These are phyloP conservation scores for Petunia secreta DNA, from an alignment of 257 asterid genomes.

Conservation along the genomic window DNA sequence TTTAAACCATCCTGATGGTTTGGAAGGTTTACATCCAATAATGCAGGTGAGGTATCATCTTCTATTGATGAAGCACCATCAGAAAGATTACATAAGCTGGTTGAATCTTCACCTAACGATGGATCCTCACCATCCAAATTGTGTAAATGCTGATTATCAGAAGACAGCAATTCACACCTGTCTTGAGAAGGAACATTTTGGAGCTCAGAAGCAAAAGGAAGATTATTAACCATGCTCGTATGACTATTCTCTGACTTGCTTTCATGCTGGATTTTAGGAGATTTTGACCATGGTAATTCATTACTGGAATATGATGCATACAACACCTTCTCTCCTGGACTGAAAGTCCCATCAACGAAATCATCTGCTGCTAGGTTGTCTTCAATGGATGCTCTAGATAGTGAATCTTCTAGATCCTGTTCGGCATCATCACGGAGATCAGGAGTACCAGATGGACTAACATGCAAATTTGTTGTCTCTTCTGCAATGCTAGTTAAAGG, in stretches of 20 bases:
- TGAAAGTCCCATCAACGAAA: slow-evolving; percentile 28
- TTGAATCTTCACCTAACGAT: slow-evolving; percentile 12
- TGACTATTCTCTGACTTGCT: slow-evolving; percentile 37
- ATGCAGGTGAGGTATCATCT: slow-evolving; percentile 33
- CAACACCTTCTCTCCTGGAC: slow-evolving; percentile 34
- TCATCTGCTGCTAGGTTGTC: slow-evolving; percentile 40
- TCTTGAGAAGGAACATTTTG: slow-evolving; percentile 27
- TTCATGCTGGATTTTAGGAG: slow-evolving; percentile 37
- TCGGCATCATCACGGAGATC: slow-evolving; percentile 35
- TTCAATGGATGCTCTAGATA: slow-evolving; percentile 38
- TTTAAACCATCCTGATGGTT: slow-evolving; percentile 22
- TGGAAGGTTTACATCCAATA: slow-evolving; percentile 33
- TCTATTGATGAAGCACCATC: slow-evolving; percentile 21
- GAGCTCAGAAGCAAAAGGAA: slow-evolving; percentile 26
- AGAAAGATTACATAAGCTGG: slow-evolving; percentile 26
- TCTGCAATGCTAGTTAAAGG: slow-evolving; percentile 29
- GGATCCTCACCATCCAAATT: slow-evolving; percentile 33
- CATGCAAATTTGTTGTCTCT: slow-evolving; percentile 35
- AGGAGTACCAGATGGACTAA: slow-evolving; percentile 35
- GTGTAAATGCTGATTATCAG: slow-evolving; percentile 30
- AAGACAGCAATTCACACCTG: slow-evolving; percentile 30
- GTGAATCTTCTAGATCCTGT: slow-evolving; percentile 43
- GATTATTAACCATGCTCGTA: slow-evolving; percentile 32
- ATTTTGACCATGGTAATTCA: slow-evolving; percentile 31
- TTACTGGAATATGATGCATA: slow-evolving; percentile 30